These are phyloP conservation scores for Cyberlindnera nakhonratchasimensis DNA, from an alignment of 805 yeast genomes.

Conservation along the genomic window DNA sequence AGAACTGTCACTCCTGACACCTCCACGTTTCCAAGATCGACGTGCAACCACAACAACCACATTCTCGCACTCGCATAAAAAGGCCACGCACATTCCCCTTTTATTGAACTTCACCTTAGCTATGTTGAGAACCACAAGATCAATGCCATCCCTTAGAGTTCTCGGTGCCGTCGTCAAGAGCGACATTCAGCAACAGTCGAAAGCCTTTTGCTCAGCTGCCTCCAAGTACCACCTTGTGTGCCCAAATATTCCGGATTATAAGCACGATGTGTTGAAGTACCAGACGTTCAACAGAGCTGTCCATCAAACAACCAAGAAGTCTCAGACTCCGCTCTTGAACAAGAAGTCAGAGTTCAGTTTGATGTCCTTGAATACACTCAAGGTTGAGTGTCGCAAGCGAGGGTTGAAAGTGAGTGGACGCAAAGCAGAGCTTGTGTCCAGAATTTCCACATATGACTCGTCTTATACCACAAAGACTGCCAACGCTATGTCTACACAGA, in stretches of 20 bases:
- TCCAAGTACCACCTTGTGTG: constrained; percentile 21
- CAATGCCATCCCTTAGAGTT: constrained; percentile 27
- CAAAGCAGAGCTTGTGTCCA: constrained; percentile 50
- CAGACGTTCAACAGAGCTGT: constrained; percentile 25
- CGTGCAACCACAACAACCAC: too few species aligned
- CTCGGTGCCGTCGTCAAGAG: constrained; percentile 11
- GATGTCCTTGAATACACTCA: constrained; percentile 53
- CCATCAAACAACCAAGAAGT: constrained; percentile 29
- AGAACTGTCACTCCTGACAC: not conserved
- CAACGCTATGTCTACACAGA: constrained; percentile 17
- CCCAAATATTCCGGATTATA: constrained; percentile 25
- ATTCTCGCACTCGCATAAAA: constrained; percentile 5
- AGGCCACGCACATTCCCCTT: not conserved
- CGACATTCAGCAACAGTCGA: constrained; percentile 13
- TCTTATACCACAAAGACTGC: constrained; percentile 12
- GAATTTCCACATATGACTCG: constrained; percentile 28
- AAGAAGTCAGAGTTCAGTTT: constrained; percentile 28
- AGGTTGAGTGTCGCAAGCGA: constrained; percentile 54
- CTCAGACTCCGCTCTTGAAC: constrained; percentile 26
- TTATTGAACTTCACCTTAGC: not conserved
- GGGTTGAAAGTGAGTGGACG: constrained; percentile 62
- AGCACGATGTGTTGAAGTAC: constrained; percentile 11
- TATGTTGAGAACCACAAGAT: constrained; percentile 30
- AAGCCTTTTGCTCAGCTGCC: constrained; percentile 9
- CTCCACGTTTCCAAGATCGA: not conserved